Evolutionary conservation across 768 basidiomycete genomes (phyloP).

Genomic region (Butyriboletus loyo): DNA sequence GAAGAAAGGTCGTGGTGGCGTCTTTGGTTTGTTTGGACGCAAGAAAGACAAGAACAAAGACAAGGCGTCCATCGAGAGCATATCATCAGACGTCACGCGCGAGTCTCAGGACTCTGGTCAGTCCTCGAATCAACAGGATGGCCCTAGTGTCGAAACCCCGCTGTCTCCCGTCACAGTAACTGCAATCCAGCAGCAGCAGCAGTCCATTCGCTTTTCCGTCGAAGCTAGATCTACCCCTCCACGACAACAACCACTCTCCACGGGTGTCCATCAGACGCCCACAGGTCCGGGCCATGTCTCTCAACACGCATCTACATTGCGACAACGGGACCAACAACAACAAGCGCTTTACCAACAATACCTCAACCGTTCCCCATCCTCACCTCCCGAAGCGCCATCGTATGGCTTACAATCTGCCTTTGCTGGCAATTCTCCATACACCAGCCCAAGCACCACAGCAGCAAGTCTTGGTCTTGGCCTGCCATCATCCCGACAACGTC

Average conservation of each 20-base stretch:
- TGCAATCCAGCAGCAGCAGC: slow-evolving; percentile 61
- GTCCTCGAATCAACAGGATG: slow-evolving; percentile 44
- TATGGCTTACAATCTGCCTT: slow-evolving; percentile 76
- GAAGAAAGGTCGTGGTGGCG: slow-evolving; percentile 64
- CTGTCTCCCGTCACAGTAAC: slow-evolving; percentile 51
- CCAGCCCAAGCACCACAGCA: slow-evolving; percentile 36
- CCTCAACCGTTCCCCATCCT: slow-evolving; percentile 80
- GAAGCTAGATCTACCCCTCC: slow-evolving; percentile 21
- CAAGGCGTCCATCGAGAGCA: slow-evolving; percentile 48
- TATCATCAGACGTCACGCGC: slow-evolving; percentile 47
- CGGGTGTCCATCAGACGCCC: slow-evolving; percentile 28
- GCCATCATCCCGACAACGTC: slow-evolving; percentile 57
- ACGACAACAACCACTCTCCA: slow-evolving; percentile 23
- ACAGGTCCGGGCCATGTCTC: slow-evolving; percentile 45
- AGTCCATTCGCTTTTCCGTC: slow-evolving; percentile 21
- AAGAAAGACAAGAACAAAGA: slow-evolving; percentile 76
- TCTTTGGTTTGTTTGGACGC: slow-evolving; percentile 76
- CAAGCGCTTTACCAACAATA: slow-evolving; percentile 87
- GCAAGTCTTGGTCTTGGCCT: slow-evolving; percentile 48
- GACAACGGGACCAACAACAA: slow-evolving; percentile 86
- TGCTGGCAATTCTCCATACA: slow-evolving; percentile 44
- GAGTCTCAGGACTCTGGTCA: slow-evolving; percentile 64
- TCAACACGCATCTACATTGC: slow-evolving; percentile 61
- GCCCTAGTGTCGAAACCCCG: slow-evolving; percentile 22
- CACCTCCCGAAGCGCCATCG: slow-evolving; percentile 69